Base-by-base conservation (phyloP, 768 basidiomycete species). In the Trametes sanguinea region DNA sequence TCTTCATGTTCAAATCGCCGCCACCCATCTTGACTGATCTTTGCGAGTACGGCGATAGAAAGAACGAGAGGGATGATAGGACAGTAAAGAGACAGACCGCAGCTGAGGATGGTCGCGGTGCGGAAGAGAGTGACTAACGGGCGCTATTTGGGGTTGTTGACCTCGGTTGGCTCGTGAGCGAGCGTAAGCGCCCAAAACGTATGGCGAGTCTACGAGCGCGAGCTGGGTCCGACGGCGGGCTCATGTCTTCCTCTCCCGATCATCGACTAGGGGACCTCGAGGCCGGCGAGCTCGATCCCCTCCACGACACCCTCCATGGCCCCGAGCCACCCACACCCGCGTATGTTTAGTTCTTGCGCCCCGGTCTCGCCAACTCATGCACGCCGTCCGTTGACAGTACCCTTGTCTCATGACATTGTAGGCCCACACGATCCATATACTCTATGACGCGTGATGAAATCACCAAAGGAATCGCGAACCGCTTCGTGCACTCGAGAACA, bases 1-100 rank as follows among this genome's bases (percentile, higher is more conserved):
- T 96, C 78, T 92, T 97, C 95, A 98, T 98, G 73, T 98, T 98
- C 74, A 98, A 82, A 76, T 98, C 95, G 63, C 92, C 95, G 61
- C 95, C 95, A 86, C 95, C 95, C 95, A 98, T 98, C 70, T 89
- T 97, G 82, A 69, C 68, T 71, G 57, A 63, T 53, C 72, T 58
- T 61, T 53, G 16, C 37, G 37, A 45, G 51, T 61, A 47, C 17
- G 17, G 50, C 57, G 27, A 57, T 43, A 35, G 50, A 48, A 44
- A 55, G 57, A 46, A 51, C 61, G 60, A 14, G 61, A 61, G 54
- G 60, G 54, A 57, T 45, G 35, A 37, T 54, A 17, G 63, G 63
- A 60, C 63, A 68, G 48, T 52, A 45, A 35, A 48, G 54, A 60
- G 52, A 52, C 62, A 30, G 57, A 48, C 51, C 42, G 54, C 61